A percentile compares a stretch with the other conserved stretches of the same genome.
phyloP scores from a whole-genome alignment of 352 stramenopile genomes.

The Phytophthora constricta region DNA sequence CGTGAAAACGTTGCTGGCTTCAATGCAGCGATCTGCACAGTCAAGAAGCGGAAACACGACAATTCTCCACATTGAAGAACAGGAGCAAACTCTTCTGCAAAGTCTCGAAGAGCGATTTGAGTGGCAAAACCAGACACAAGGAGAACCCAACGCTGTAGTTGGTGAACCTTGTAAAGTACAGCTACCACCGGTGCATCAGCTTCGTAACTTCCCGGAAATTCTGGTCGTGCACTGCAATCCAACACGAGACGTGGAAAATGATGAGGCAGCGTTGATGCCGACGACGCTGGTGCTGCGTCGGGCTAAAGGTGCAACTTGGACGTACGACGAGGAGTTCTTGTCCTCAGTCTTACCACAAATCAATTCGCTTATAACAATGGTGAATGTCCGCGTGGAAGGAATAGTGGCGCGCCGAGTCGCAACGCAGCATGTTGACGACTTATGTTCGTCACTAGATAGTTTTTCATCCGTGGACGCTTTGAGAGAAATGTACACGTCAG shows the following conservation, averaged over 20 bases:
- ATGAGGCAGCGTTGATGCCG: constrained; percentile 17
- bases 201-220: constrained; percentile 21
- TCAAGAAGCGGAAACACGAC: no score
- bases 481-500: constrained; percentile 22
- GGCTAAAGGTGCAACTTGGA: constrained; percentile 54
- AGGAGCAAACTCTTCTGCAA: background rate
- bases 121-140: background rate
- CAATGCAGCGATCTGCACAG: constrained; percentile 6
- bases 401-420: constrained; percentile 48
- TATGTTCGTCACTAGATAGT: constrained; percentile 23
- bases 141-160: background rate
- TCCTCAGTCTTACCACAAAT: constrained; percentile 44
- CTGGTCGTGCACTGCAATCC: constrained; percentile 28
- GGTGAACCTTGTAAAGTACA: background rate
- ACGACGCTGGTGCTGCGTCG: constrained; percentile 59
- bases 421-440: constrained; percentile 27
- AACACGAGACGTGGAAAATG: constrained; percentile 41
- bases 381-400: constrained; percentile 58
- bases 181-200: constrained; percentile 12
- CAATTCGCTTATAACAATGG: constrained; percentile 47
- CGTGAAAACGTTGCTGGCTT: constrained; percentile 12
- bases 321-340: constrained; percentile 69
- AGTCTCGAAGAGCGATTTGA: constrained; percentile 16
- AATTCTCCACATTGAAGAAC: no score
- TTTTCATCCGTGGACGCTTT: constrained; percentile 24